Evolutionary conservation across 768 basidiomycete species (phyloP), one percentile per base, ranked within the genome.

Genomic region (Lanmaoa rubissima): DNA sequence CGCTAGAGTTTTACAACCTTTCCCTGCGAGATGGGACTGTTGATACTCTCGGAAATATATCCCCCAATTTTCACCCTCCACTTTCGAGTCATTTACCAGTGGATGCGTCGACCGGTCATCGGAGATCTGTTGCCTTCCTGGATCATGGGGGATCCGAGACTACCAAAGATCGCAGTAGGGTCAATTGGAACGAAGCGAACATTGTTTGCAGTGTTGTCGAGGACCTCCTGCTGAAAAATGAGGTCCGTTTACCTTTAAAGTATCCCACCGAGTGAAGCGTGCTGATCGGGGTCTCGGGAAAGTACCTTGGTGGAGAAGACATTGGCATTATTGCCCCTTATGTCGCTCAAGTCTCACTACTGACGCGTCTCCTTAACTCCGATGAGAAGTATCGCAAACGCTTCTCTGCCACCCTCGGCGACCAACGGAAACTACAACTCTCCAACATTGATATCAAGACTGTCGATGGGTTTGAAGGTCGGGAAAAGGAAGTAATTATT

Each of bases 311-410:
- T 59, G 92, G 91, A 17, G 73, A 75, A 40, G 87, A 95, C 65
- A 94, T 98, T 64, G 94, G 95, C 2, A 82, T 98, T 62, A 96
- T 98, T 60, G 88, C 94, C 2, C 94, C 95, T 3, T 98, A 98
- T 69, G 83, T 81, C 13, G 92, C 92, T 1, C 94, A 98, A 67
- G 90, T 95, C 46, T 80, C 83, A 16, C 78, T 89, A 34, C 74
- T 97, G 19, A 82, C 76, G n/a, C 82, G 86, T 17, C 72, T 90
- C 19, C 77, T 93, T 63, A 83, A 79, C 60, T 70, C 74, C 42
- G 83, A 90, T 63, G 65, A 69, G 39, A 76, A 78, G 57, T 81
- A 84, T 49, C 71, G 72, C 41, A 69, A 69, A 48, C 83, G 85
- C 0, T 88, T 93, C 67, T 69, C 73, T 39, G 66, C 71, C 7